A percentile compares a stretch with the other conserved stretches of the same genome.
These are phyloP conservation scores for Verruconis gallopava DNA, from an alignment of 2,329 filamentous ascomycete species.

Conservation along the genomic window DNA sequence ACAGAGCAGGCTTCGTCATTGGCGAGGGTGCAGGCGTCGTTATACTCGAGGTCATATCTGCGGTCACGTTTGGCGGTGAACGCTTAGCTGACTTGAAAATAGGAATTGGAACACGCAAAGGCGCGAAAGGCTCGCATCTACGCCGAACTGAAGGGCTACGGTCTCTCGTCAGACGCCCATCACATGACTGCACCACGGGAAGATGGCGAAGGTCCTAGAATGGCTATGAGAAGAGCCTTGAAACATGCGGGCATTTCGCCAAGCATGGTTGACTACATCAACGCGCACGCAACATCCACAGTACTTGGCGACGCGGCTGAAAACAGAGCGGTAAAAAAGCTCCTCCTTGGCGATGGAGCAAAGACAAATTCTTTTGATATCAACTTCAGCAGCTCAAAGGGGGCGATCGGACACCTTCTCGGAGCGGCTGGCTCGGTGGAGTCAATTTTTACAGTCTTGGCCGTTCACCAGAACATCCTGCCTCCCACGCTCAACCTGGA, in stretches of 20 bases:
- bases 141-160: conserved; percentile 80
- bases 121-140: conserved; percentile 69
- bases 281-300: conserved; percentile 89
- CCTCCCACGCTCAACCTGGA: conserved; percentile 80
- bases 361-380: conserved; percentile 48
- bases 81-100: conserved; percentile 1
- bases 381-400: conserved; percentile 87
- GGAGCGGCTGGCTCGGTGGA: conserved; percentile 88
- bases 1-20: conserved; percentile 77
- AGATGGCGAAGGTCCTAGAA: conserved; percentile 67
- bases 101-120: conserved; percentile 77
- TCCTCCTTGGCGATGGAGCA: conserved; percentile 65
- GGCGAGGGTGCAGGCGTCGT: conserved; percentile 83
- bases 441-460: conserved; percentile 70
- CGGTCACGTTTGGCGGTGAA: conserved; percentile 3
- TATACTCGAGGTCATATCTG: conserved; percentile 55
- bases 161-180: conserved; percentile 77
- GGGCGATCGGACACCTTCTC: conserved; percentile 79
- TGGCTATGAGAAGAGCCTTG: conserved; percentile 77
- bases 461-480: conserved; percentile 62
- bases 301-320: conserved; percentile 77
- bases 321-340: conserved; percentile 62
- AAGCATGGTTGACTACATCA: conserved; percentile 71
- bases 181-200: conserved; percentile 86
- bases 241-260: conserved; percentile 59